phyloP scores from a whole-genome alignment of 2,329 filamentous ascomycete genomes.

The Elsinoe perseae region DNA sequence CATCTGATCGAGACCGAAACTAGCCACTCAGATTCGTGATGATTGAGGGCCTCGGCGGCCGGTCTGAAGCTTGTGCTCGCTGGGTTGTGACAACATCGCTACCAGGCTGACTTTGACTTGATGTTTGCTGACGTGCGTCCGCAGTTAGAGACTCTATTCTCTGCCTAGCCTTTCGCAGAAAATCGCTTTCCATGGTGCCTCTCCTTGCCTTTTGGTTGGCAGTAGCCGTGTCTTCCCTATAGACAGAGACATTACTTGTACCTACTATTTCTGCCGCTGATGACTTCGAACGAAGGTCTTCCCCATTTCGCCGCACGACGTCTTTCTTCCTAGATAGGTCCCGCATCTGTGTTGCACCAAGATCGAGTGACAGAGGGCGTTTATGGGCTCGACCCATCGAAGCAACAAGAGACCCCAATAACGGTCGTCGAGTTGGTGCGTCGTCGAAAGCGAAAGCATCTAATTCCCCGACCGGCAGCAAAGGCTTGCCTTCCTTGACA shows the following conservation, averaged over 20 bases:
- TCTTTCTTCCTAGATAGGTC: not conserved
- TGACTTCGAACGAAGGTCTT: too few species aligned
- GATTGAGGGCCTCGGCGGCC: not conserved
- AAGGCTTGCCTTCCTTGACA: too few species aligned
- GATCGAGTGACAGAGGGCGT: not conserved
- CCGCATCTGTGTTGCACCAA: not conserved
- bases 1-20: not conserved
- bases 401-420: not conserved
- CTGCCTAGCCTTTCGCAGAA: not conserved
- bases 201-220: not conserved
- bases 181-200: not conserved
- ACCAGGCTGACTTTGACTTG: too few species aligned
- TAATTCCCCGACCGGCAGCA: not conserved
- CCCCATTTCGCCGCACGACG: not conserved
- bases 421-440: not conserved
- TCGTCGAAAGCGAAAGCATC: not conserved
- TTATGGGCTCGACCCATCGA: not conserved
- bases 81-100: not conserved
- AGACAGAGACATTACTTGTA: too few species aligned
- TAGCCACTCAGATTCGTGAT: not conserved
- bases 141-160: not conserved
- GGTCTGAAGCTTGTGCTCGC: not conserved
- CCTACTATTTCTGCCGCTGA: too few species aligned
- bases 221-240: not conserved
- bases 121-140: too few species aligned